Conservation (phyloP, 306 rosid genomes). For the Prunus fruticosa region DNA sequence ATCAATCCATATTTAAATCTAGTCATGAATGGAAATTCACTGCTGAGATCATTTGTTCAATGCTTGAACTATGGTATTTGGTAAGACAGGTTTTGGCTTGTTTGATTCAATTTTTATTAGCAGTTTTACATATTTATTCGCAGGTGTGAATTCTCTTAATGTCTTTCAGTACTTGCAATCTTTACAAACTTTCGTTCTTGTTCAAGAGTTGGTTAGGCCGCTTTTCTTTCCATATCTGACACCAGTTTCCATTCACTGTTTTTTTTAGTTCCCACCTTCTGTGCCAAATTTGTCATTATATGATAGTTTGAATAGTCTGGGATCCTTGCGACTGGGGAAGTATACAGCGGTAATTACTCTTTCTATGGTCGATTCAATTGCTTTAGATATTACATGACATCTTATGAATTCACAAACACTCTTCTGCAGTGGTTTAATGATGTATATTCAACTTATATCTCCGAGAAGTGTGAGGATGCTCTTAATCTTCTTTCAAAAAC, state of each 20-base stretch:
- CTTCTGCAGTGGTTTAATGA: constrained; percentile 85
- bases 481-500: constrained; percentile 52
- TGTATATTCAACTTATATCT: constrained; percentile 71
- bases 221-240: background rate
- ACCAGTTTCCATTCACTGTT: constrained; percentile 19
- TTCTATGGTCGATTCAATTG: background rate
- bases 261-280: constrained; percentile 69
- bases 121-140: background rate
- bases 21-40: background rate
- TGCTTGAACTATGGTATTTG: background rate
- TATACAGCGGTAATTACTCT: constrained; percentile 58
- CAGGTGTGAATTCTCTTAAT: background rate
- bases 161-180: background rate
- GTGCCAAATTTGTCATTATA: constrained; percentile 62
- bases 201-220: background rate
- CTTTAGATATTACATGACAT: constrained; percentile 18
- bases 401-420: constrained; percentile 24
- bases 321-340: constrained; percentile 73
- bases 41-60: background rate
- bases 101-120: background rate
- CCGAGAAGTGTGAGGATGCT: constrained; percentile 78
- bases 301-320: constrained; percentile 52
- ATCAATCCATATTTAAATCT: background rate
- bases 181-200: background rate
- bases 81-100: background rate